A percentile compares a stretch with the other conserved stretches of the same genome.
phyloP scores from a whole-genome alignment of 495 filamentous ascomycete genomes.

The Neurospora sp. region DNA sequence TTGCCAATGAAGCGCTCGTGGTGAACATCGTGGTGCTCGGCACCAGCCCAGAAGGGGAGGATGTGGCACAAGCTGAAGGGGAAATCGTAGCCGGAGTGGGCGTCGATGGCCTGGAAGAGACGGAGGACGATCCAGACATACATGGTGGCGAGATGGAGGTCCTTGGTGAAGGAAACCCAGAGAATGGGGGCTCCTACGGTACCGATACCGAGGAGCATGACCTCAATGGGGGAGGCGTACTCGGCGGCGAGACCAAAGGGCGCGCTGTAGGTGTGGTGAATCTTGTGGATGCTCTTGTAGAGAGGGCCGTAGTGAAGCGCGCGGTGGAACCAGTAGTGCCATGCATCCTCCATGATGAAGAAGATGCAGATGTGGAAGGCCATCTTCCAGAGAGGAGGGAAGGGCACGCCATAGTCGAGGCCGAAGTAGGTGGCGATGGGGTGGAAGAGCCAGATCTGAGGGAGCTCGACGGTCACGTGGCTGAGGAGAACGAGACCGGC shows the following conservation, averaged over 20 bases:
- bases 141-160: constrained; percentile 94
- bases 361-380: constrained; percentile 86
- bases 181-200: constrained; percentile 74
- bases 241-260: constrained; percentile 95
- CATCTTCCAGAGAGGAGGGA: constrained; percentile 76
- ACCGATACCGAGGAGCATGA: constrained; percentile 93
- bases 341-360: constrained; percentile 92
- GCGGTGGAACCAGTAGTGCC: constrained; percentile 97
- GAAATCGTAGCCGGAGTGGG: constrained; percentile 95
- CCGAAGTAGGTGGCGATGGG: constrained; percentile 93
- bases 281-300: constrained; percentile 93
- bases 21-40: constrained; percentile 91
- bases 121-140: constrained; percentile 92
- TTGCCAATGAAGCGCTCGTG: constrained; percentile 98
- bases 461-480: constrained; percentile 94
- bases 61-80: constrained; percentile 93
- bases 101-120: constrained; percentile 95
- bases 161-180: constrained; percentile 71
- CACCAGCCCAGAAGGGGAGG: constrained; percentile 96
- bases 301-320: constrained; percentile 90
- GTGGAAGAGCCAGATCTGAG: constrained; percentile 99
- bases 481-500: constrained; percentile 80
- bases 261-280: constrained; percentile 96
- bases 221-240: constrained; percentile 95
- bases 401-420: constrained; percentile 78